Evolutionary conservation across 768 basidiomycete species (phyloP), one percentile per base, ranked within the genome.

Genomic region (Pholiota conissans): DNA sequence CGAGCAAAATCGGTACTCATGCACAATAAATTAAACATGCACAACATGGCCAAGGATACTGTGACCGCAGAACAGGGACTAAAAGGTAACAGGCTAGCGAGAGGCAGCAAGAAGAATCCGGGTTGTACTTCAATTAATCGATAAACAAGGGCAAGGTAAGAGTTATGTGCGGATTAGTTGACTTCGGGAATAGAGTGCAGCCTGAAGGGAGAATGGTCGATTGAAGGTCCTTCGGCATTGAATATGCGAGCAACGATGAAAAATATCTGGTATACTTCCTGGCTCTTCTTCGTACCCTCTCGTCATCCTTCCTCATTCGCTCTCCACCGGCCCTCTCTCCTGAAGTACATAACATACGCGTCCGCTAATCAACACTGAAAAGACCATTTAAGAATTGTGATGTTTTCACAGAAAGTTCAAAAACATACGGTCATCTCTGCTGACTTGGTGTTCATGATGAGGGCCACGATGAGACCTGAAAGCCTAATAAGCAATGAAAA

Each of bases 361-460:
- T 22, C 28, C 9, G 22, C 34, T 11, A 34, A 42, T 55, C 61
- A 66, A 48, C 65, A 66, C 61, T 66, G 30, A 8, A 49, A 7
- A 27, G 34, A 28, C 24, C 13, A 24, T 16, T 13, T n/a, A 28
- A 16, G 13, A 30, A 22, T 8, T 45, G 42, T n/a, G n/a, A n/a
- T n/a, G 13, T n/a, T 32, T 28, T 7, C 4, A 30, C 16, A 47
- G 32, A 27, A 57, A 51, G 27, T 47, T 18, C 10, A 45, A 54
- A 10, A 18, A 62, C 64, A 46, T 61, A 74, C 72, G 20, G 52
- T 65, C 76, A 79, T 78, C 49, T 61, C 69, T 49, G 64, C 60
- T 45, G 87, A 77, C 68, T 78, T 84, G 61, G 91, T 93, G 80
- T 95, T 94, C 89, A 96, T 92, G 79, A 96, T 96, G 45, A 97